Percentiles rank a stretch among this genome's conserved stretches.
These are phyloP conservation scores for Pluteus cervinus DNA, from an alignment of 768 basidiomycete genomes.

Conservation along the genomic window DNA sequence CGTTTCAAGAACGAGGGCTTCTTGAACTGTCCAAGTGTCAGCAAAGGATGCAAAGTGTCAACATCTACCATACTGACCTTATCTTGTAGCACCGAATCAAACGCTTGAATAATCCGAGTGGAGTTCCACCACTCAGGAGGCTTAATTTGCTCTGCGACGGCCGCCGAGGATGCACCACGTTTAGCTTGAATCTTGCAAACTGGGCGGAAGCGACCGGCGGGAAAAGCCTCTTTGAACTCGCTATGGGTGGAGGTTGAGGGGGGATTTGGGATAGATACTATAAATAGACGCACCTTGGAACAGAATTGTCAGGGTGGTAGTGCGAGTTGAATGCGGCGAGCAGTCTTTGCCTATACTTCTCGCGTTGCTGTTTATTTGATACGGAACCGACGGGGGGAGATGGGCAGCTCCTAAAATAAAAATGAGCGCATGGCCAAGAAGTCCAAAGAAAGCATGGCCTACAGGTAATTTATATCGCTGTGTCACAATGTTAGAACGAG, in stretches of 20 bases:
- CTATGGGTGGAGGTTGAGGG: constrained; percentile 30
- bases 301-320: constrained; percentile 84
- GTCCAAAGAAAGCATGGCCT: constrained; percentile 21
- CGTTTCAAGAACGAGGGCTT: constrained; percentile 86
- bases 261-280: constrained; percentile 2
- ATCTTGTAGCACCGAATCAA: constrained; percentile 82
- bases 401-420: constrained; percentile 55
- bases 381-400: constrained; percentile 72
- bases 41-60: neutral
- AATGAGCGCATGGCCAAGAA: constrained; percentile 9
- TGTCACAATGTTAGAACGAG: constrained; percentile 3
- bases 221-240: constrained; percentile 94
- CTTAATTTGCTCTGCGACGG: constrained; percentile 86
- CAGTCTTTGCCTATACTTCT: constrained; percentile 70
- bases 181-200: constrained; percentile 89
- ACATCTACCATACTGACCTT: constrained; percentile 40
- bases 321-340: constrained; percentile 77
- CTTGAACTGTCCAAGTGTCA: constrained; percentile 54
- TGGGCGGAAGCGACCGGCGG: constrained; percentile 85
- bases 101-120: constrained; percentile 84
- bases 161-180: constrained; percentile 68
- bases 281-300: constrained; percentile 49
- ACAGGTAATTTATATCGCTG: constrained; percentile 81
- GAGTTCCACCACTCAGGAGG: constrained; percentile 95
- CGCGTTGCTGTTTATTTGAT: constrained; percentile 73